phyloP scores from a whole-genome alignment of 805 yeast species.

The Wickerhamomyces queroliae region DNA sequence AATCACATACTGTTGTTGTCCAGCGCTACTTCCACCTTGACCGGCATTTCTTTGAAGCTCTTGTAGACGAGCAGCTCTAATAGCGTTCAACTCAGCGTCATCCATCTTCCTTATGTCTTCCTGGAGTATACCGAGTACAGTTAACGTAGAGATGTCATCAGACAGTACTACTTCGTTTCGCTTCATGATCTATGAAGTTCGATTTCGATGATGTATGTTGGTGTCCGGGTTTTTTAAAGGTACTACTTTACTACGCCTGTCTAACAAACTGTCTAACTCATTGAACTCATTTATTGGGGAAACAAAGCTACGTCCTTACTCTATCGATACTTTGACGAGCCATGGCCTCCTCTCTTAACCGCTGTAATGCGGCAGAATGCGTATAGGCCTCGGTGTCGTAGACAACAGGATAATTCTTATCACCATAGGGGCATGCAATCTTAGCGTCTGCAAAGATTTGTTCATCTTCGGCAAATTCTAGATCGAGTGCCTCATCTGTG shows the following conservation, averaged over 20 bases:
- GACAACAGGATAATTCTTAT: conserved; percentile 37
- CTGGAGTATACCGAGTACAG: neutral
- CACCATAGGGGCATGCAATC: conserved; percentile 29
- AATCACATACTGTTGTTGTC: conserved; percentile 9
- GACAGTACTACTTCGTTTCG: conserved; percentile 6
- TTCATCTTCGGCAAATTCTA: conserved; percentile 30
- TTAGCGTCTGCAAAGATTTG: conserved; percentile 28
- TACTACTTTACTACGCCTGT: neutral
- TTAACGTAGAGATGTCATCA: neutral
- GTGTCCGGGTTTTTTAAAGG: conserved; percentile 1
- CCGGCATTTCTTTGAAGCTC: conserved; percentile 65
- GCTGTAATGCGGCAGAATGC: conserved; percentile 19
- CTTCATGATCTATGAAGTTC: conserved; percentile 1
- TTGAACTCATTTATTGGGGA: neutral
- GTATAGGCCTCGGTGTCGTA: conserved; percentile 23
- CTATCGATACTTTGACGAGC: conserved; percentile 7
- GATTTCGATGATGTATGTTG: neutral
- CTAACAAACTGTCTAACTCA: no score
- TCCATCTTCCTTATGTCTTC: conserved; percentile 46
- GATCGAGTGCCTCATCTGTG: conserved; percentile 4
- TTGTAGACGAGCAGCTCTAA: conserved; percentile 85
- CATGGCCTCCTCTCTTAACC: conserved; percentile 21
- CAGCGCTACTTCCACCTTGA: conserved; percentile 16
- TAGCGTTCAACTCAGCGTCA: conserved; percentile 80
- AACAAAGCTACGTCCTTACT: neutral